Evolutionary conservation across 208 protist genomes (phyloP).

Genomic region (Crithidia fasciculata): DNA sequence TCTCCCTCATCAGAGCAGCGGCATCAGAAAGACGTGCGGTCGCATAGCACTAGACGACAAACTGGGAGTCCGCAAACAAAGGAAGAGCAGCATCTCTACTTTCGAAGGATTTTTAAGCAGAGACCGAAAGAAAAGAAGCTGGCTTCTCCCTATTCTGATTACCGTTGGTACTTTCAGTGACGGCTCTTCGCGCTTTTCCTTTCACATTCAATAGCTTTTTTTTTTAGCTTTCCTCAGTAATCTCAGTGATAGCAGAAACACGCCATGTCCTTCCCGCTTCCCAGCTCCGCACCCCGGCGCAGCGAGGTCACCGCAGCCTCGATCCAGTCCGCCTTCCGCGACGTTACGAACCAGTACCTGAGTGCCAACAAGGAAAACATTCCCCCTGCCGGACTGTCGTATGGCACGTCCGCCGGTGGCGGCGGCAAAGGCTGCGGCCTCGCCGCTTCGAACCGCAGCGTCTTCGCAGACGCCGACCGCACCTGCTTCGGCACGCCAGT

Average conservation of each 20-base stretch:
- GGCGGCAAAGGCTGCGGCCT: neutral
- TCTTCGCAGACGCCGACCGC: neutral
- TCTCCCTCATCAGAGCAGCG: no score
- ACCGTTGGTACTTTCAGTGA: no score
- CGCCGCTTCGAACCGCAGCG: neutral
- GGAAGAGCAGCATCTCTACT: no score
- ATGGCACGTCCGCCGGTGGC: neutral
- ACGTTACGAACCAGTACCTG: constrained; percentile 41
- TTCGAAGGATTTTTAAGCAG: no score
- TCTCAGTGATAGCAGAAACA: no score
- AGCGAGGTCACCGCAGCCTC: neutral
- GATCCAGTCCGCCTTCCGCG: constrained; percentile 35
- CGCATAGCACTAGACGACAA: no score
- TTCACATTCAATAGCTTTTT: constrained; percentile 1
- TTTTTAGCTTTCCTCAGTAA: neutral
- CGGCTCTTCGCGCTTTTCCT: neutral
- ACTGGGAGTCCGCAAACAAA: no score
- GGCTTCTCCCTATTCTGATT: no score
- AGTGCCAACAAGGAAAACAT: constrained; percentile 48
- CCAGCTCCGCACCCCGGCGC: neutral
- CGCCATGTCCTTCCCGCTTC: neutral
- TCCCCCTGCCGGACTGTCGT: constrained; percentile 9
- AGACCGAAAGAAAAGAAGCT: no score
- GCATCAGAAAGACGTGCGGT: no score
- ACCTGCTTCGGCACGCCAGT: constrained; percentile 19